Percentiles rank a stretch among this genome's conserved stretches.
Evolutionary conservation across 176 grass and related monocot genomes (phyloP).

Genomic region (Carex kokanica): DNA sequence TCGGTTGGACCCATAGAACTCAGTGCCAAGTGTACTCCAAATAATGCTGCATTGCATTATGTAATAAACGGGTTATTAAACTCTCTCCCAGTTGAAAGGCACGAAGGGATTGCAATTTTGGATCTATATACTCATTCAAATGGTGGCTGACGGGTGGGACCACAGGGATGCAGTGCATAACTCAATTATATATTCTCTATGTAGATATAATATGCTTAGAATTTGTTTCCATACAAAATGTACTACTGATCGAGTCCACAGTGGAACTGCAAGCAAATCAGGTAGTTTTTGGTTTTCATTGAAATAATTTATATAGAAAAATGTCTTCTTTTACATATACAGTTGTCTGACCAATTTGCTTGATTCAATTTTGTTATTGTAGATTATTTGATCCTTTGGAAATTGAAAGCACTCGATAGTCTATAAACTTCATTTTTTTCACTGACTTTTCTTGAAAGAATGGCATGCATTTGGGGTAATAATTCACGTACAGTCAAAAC

Average conservation of each 20-base stretch:
- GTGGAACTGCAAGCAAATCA: not conserved
- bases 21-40: conserved; percentile 61
- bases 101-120: conserved; percentile 40
- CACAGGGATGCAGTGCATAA: conserved; percentile 57
- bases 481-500: too few relatives aligned
- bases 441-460: too few relatives aligned
- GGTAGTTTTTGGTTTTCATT: not conserved
- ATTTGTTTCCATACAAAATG: not conserved
- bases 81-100: conserved; percentile 27
- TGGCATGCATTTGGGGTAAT: not conserved
- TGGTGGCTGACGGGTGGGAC: conserved; percentile 55
- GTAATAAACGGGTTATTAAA: conserved; percentile 64
- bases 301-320: not conserved
- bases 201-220: conserved; percentile 68
- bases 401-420: not conserved
- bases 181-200: conserved; percentile 65
- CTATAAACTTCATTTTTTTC: not conserved
- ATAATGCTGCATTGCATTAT: conserved; percentile 61
- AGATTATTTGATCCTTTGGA: not conserved
- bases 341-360: not conserved
- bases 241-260: not conserved
- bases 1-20: too few relatives aligned
- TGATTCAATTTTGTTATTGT: not conserved
- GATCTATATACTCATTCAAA: conserved; percentile 43
- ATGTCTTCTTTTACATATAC: not conserved